Conservation (phyloP, 2,329 filamentous ascomycete genomes). For the Escovopsis sp. region DNA sequence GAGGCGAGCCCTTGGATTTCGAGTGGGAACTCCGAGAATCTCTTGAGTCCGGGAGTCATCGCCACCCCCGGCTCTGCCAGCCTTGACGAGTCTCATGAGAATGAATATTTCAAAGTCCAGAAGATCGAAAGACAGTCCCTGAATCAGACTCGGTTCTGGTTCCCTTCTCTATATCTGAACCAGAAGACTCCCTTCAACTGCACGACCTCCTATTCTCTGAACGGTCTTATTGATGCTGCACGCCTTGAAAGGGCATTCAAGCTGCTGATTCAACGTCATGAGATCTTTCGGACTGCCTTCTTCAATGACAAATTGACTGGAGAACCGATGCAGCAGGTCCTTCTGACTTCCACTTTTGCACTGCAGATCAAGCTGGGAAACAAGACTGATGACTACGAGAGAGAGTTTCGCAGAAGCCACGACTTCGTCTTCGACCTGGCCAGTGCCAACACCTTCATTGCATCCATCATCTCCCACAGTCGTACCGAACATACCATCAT, state of each 20-base stretch:
- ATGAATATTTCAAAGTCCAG: neutral
- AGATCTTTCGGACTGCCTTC: slow-evolving; percentile 10
- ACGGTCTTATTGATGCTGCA: neutral
- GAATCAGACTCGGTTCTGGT: slow-evolving; percentile 7
- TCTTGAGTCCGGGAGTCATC: neutral
- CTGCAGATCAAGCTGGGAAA: slow-evolving; percentile 14
- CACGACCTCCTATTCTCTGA: neutral
- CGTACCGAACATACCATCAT: slow-evolving; percentile 24
- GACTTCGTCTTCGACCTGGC: slow-evolving; percentile 23
- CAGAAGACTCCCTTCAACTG: slow-evolving; percentile 1
- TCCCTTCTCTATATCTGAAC: neutral
- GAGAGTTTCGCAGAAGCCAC: slow-evolving; percentile 14
- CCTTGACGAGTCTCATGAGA: neutral
- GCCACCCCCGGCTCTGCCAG: neutral
- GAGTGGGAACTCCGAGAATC: no score
- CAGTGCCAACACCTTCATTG: slow-evolving; percentile 17
- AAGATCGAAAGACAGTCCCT: slow-evolving; percentile 9
- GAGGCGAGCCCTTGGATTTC: no score
- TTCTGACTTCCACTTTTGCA: slow-evolving; percentile 12
- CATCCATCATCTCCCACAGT: slow-evolving; percentile 21
- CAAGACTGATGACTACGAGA: slow-evolving; percentile 10
- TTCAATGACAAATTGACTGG: slow-evolving; percentile 7
- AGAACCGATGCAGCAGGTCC: slow-evolving; percentile 12
- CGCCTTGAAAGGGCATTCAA: neutral
- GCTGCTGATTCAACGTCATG: slow-evolving; percentile 7